phyloP scores from a whole-genome alignment of 768 basidiomycete species.

The Cystobasidium ongulense region DNA sequence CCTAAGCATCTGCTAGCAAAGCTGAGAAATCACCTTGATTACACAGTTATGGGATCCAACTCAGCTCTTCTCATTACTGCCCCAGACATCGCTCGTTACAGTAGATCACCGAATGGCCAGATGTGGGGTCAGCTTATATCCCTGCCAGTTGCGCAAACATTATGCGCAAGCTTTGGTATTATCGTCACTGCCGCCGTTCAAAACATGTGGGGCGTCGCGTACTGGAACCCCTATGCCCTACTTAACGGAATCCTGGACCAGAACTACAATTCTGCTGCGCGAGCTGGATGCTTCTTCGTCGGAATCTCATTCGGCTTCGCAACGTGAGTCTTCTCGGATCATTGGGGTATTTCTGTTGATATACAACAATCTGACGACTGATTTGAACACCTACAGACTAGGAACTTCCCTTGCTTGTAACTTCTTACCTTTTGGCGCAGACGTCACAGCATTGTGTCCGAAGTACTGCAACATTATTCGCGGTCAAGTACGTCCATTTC shows the following conservation, averaged over 20 bases:
- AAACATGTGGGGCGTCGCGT: slow-evolving; percentile 16
- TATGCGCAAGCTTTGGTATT: slow-evolving; percentile 16
- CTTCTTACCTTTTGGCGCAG: background rate
- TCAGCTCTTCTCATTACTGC: slow-evolving; percentile 14
- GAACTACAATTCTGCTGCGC: background rate
- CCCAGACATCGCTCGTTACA: slow-evolving; percentile 2
- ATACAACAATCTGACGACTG: background rate
- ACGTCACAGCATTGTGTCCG: background rate
- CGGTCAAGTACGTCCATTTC: too few relatives aligned
- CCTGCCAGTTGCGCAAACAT: slow-evolving; percentile 1
- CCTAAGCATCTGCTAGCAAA: background rate
- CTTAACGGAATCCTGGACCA: slow-evolving; percentile 12
- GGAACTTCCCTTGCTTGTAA: slow-evolving; percentile 12
- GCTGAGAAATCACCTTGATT: background rate
- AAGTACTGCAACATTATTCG: background rate
- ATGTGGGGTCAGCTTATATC: slow-evolving; percentile 17
- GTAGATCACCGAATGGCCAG: background rate
- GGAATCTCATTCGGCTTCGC: slow-evolving; percentile 5
- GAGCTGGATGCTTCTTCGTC: slow-evolving; percentile 13
- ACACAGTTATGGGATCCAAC: slow-evolving; percentile 1
- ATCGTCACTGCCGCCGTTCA: slow-evolving; percentile 11
- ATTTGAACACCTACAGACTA: background rate
- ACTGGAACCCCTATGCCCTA: slow-evolving; percentile 10
- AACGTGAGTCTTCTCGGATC: background rate
- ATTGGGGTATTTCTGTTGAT: too few relatives aligned